phyloP scores from a whole-genome alignment of 2,329 filamentous ascomycete species.

The Cladosporium sp. region DNA sequence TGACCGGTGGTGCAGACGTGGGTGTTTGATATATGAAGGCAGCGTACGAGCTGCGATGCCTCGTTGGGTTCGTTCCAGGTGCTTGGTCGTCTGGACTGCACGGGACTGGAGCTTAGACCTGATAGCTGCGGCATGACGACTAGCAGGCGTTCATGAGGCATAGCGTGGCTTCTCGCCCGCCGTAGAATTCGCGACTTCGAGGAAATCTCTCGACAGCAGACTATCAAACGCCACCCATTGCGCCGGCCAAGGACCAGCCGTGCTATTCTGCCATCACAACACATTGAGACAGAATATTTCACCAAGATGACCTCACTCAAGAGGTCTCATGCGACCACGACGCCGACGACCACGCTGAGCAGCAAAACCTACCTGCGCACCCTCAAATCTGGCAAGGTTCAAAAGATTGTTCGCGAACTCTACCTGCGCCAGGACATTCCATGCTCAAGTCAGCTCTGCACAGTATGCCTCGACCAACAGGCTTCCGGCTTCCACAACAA shows the following conservation, averaged over 20 bases:
- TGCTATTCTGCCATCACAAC: background rate
- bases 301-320: conserved; percentile 61
- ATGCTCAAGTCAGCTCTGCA: conserved; percentile 89
- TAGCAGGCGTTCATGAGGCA: background rate
- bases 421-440: conserved; percentile 96
- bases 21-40: background rate
- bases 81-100: conserved; percentile 9
- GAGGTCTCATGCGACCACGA: conserved; percentile 56
- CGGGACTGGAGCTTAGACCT: conserved; percentile 12
- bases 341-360: conserved; percentile 69
- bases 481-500: conserved; percentile 74
- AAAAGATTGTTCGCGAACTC: conserved; percentile 96
- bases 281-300: background rate
- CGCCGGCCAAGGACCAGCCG: background rate
- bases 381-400: conserved; percentile 92
- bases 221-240: conserved; percentile 4
- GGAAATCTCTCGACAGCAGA: conserved; percentile 11
- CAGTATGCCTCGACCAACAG: conserved; percentile 64
- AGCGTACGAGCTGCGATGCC: conserved; percentile 9
- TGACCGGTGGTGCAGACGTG: background rate
- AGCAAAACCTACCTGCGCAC: conserved; percentile 96
- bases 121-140: conserved; percentile 7
- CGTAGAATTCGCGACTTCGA: conserved; percentile 11
- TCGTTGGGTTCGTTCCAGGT: conserved; percentile 6
- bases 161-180: background rate